A percentile compares a stretch with the other conserved stretches of the same genome.
phyloP scores from a whole-genome alignment of 805 yeast species.

The Lipomyces anomalus region DNA sequence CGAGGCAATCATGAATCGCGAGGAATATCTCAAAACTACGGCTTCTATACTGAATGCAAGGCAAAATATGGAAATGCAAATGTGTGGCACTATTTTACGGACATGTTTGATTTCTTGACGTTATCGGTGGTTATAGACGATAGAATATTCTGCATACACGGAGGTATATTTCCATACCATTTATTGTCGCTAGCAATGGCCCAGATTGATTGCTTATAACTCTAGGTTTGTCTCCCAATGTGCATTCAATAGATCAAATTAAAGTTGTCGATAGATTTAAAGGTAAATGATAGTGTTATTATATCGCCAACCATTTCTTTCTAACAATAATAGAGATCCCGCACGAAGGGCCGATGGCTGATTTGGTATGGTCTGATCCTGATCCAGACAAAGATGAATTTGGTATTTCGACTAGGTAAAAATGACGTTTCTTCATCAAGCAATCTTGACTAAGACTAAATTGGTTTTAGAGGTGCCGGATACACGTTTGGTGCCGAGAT shows the following conservation, averaged over 20 bases:
- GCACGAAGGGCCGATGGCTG: slow-evolving; percentile 99
- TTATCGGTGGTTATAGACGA: slow-evolving; percentile 86
- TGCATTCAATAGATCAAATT: slow-evolving; percentile 89
- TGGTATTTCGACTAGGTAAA: slow-evolving; percentile 61
- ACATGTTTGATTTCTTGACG: slow-evolving; percentile 84
- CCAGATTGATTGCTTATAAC: not conserved
- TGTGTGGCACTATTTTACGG: slow-evolving; percentile 88
- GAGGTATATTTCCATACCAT: slow-evolving; percentile 50
- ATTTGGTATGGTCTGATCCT: slow-evolving; percentile 97
- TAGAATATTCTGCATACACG: slow-evolving; percentile 89
- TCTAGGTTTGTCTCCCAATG: slow-evolving; percentile 68
- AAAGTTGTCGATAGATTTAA: slow-evolving; percentile 82
- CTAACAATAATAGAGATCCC: no score
- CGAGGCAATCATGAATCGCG: slow-evolving; percentile 97
- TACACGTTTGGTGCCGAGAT: slow-evolving; percentile 91
- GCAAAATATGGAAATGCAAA: slow-evolving; percentile 75
- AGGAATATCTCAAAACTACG: slow-evolving; percentile 94
- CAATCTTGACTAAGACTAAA: not conserved
- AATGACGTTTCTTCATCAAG: not conserved
- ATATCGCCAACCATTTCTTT: no score
- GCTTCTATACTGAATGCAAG: slow-evolving; percentile 91
- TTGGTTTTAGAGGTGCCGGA: slow-evolving; percentile 78
- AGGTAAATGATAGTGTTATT: no score
- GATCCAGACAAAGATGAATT: slow-evolving; percentile 77
- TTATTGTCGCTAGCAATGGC: no score